Evolutionary conservation across 2,329 filamentous ascomycete species (phyloP).

Genomic region (Penicillium sp.): DNA sequence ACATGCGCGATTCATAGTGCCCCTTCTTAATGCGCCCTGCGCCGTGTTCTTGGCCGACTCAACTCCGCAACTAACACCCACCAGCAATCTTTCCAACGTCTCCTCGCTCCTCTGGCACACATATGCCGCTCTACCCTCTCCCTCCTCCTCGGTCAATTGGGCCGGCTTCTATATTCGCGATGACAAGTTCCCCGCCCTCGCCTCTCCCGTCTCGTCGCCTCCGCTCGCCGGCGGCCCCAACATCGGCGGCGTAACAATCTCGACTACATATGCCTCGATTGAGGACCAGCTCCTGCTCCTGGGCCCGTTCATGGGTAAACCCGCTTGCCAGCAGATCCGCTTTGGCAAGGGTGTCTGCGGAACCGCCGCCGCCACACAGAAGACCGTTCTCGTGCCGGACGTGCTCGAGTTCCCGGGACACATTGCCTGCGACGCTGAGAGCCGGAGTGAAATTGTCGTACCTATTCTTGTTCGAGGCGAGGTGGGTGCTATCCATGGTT

Average conservation of each 20-base stretch:
- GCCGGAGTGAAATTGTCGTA: slow-evolving; percentile 55
- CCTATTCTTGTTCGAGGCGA: slow-evolving; percentile 47
- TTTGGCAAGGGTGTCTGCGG: slow-evolving; percentile 54
- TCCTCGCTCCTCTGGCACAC: slow-evolving; percentile 55
- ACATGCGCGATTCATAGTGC: background rate
- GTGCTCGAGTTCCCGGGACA: slow-evolving; percentile 51
- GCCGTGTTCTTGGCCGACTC: background rate
- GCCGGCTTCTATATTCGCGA: slow-evolving; percentile 53
- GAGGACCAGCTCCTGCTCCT: slow-evolving; percentile 43
- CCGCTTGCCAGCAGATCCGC: slow-evolving; percentile 53
- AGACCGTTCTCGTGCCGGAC: slow-evolving; percentile 50
- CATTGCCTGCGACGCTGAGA: slow-evolving; percentile 55
- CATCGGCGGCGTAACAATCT: slow-evolving; percentile 25
- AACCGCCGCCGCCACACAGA: slow-evolving; percentile 43
- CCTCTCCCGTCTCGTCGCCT: slow-evolving; percentile 26
- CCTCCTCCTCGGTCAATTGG: slow-evolving; percentile 53
- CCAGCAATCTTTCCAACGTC: slow-evolving; percentile 52
- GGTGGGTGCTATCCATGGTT: slow-evolving; percentile 32
- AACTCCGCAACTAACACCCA: background rate
- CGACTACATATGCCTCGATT: slow-evolving; percentile 25
- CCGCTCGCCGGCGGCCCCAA: slow-evolving; percentile 16
- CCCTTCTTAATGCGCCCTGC: background rate
- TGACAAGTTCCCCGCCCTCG: slow-evolving; percentile 44
- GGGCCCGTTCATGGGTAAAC: slow-evolving; percentile 54
- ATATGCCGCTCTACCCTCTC: slow-evolving; percentile 48